phyloP scores from a whole-genome alignment of 2,329 filamentous ascomycete genomes.

The Arthrobotrys entomopaga region DNA sequence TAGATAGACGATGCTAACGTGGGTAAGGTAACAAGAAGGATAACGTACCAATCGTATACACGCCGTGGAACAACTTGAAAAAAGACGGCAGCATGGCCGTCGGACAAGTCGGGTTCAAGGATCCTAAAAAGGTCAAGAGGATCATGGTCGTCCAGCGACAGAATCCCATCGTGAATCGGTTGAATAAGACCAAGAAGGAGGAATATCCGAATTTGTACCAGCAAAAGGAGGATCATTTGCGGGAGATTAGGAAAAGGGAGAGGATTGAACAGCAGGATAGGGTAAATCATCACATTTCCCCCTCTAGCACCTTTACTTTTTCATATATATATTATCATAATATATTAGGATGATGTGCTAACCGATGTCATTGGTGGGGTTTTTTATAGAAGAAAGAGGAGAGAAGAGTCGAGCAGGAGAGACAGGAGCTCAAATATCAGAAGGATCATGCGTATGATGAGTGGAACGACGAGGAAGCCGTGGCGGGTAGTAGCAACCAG shows the following conservation, averaged over 20 bases:
- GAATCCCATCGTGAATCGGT: conserved; percentile 92
- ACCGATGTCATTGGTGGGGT: conserved; percentile 47
- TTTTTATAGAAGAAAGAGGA: conserved; percentile 78
- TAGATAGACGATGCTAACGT: conserved; percentile 23
- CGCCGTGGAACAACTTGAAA: conserved; percentile 93
- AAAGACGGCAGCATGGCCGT: conserved; percentile 96
- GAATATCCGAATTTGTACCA: conserved; percentile 83
- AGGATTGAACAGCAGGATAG: conserved; percentile 71
- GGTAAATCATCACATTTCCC: conserved; percentile 63
- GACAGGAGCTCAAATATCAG: conserved; percentile 89
- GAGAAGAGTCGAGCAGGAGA: conserved; percentile 76
- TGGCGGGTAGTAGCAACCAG: conserved; percentile 83
- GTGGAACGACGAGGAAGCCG: conserved; percentile 82
- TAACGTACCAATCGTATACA: conserved; percentile 96
- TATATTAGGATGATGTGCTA: background rate
- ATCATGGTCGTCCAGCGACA: conserved; percentile 82
- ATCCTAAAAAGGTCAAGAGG: conserved; percentile 83
- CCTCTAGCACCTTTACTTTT: too few species aligned
- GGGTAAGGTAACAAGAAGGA: conserved; percentile 92
- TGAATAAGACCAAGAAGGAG: conserved; percentile 96
- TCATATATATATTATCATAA: too few species aligned
- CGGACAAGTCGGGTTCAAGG: conserved; percentile 94
- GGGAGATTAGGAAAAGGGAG: conserved; percentile 77
- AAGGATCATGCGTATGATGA: conserved; percentile 99
- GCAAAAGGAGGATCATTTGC: conserved; percentile 81